A percentile compares a stretch with the other conserved stretches of the same genome.
phyloP scores from a whole-genome alignment of 2,329 filamentous ascomycete genomes.

The Pleomassaria siparia region DNA sequence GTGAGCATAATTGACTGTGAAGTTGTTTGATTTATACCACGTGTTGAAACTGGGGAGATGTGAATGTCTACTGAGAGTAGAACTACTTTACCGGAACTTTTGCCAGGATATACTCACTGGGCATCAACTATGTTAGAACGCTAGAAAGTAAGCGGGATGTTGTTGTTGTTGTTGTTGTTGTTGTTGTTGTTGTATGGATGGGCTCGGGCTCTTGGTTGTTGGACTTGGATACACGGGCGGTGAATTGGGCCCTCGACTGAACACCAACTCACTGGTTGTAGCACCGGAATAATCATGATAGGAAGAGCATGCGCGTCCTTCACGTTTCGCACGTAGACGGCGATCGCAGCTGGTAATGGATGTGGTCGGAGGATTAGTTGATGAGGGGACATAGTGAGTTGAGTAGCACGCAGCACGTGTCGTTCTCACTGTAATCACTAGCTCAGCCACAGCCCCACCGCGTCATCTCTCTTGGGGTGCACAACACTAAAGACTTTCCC shows the following conservation, averaged over 20 bases:
- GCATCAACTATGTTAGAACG: neutral
- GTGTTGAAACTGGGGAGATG: no score
- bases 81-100: no score
- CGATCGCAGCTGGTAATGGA: neutral
- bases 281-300: neutral
- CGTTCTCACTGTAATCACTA: neutral
- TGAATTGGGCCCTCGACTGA: neutral
- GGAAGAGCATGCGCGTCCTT: neutral
- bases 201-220: neutral
- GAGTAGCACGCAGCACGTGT: neutral
- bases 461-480: neutral
- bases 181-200: no score
- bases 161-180: no score
- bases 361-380: neutral
- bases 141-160: neutral
- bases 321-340: neutral
- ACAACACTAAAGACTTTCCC: neutral
- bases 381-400: neutral
- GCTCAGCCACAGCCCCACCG: slow-evolving; percentile 1
- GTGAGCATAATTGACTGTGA: no score
- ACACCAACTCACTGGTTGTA: neutral
- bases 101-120: neutral
- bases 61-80: no score
- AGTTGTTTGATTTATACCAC: no score
- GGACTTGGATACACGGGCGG: neutral